A percentile compares a stretch with the other conserved stretches of the same genome.
phyloP scores from a whole-genome alignment of 768 basidiomycete genomes.

The Tricholoma sp. region DNA sequence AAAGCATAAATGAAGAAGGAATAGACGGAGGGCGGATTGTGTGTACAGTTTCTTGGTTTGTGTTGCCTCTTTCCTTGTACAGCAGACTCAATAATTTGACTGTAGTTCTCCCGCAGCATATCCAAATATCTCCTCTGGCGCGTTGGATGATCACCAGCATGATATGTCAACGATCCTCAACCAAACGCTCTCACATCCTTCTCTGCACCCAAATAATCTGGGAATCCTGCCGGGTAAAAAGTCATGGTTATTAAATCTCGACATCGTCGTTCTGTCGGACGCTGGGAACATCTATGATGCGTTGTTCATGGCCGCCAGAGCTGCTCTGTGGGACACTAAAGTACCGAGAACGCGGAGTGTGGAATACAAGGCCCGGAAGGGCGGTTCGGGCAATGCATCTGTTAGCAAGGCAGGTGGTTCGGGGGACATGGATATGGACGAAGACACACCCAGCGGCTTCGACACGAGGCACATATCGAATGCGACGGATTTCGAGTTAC shows the following conservation, averaged over 20 bases:
- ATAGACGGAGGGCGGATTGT: conserved; percentile 57
- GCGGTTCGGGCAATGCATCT: conserved; percentile 8
- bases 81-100: conserved; percentile 21
- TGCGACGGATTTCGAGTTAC: conserved; percentile 80
- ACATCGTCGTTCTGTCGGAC: conserved; percentile 69
- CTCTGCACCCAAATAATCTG: conserved; percentile 64
- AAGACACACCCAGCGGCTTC: conserved; percentile 45
- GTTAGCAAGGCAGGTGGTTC: conserved; percentile 17
- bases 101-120: conserved; percentile 80
- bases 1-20: conserved; percentile 41
- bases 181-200: conserved; percentile 59
- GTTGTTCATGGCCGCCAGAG: conserved; percentile 72
- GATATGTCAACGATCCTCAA: conserved; percentile 64
- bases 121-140: conserved; percentile 54
- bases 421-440: conserved; percentile 56
- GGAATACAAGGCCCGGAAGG: conserved; percentile 53
- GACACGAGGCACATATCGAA: conserved; percentile 46
- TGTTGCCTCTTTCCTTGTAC: conserved; percentile 10
- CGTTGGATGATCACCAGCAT: conserved; percentile 72
- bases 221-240: conserved; percentile 54
- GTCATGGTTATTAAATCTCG: conserved; percentile 72
- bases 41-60: conserved; percentile 76
- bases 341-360: conserved; percentile 71
- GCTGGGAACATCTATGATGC: conserved; percentile 74
- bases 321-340: conserved; percentile 76